Base-by-base conservation (phyloP, 2,329 filamentous ascomycete genomes). In the Hymenoscyphus scutula region DNA sequence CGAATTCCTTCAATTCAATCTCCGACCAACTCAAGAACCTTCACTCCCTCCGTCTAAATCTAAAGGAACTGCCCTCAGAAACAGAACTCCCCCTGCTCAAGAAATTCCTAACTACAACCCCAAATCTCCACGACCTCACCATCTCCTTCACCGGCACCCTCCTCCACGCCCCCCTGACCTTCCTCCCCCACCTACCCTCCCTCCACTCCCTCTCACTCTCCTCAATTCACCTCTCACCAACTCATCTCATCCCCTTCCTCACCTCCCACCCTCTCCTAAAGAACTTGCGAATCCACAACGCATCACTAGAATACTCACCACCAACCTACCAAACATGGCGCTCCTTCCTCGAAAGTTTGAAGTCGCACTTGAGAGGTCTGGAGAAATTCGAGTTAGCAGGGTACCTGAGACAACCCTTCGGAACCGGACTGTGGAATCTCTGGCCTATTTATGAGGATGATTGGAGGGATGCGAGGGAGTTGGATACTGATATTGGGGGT, bases 311-410 rank as follows among this genome's bases (percentile, higher is more conserved):
- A 19, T 23, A 15, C 30, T 3, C 48, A 6, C 17, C n/a, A 7
- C n/a, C 30, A 54, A 19, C 17, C 13, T 65, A 59, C 61, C n/a
- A 32, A 58, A 30, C 27, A 10, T 68, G 62, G 65, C 38, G 57
- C 7, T 29, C 13, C 10, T 62, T 63, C 29, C 63, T 68, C 2
- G 37, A 27, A 15, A 25, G 23, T 13, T 13, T 68, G 1, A 59
- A 60, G 23, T 62, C 15, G 48, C 58, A 23, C 7, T 10, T 48
- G 13, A 7, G 6, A 8, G 19, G 54, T n/a, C 53, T 68, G 2
- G 58, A 65, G 29, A 66, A 65, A 37, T 68, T 68, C 53, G 61
- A 68, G 48, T 15, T 67, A 5, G 45, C 61, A 4, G 62, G 62
- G 13, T 30, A 64, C 25, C 27, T 66, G 1, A 59, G 38, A 48